phyloP scores from a whole-genome alignment of 345 rosid species.

The Dipteronia sinensis region DNA sequence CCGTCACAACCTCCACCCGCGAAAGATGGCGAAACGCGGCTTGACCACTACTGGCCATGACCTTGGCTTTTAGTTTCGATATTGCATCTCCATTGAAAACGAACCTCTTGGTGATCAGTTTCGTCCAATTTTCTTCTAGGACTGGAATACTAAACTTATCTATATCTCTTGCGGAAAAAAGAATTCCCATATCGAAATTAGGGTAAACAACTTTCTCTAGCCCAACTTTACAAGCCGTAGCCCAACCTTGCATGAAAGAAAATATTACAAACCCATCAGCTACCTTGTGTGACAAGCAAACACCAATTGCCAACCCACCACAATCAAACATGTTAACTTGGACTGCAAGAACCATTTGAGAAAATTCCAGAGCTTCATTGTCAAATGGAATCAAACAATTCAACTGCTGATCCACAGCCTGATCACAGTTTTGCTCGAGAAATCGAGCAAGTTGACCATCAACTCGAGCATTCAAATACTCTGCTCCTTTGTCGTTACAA shows the following conservation, averaged over 20 bases:
- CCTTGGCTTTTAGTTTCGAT: slow-evolving; percentile 18
- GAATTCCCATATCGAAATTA: slow-evolving; percentile 9
- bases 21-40: slow-evolving; percentile 5
- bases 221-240: slow-evolving; percentile 15
- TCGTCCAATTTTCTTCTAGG: not conserved
- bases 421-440: slow-evolving; percentile 12
- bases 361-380: not conserved
- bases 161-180: slow-evolving; percentile 17
- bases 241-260: slow-evolving; percentile 29
- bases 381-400: slow-evolving; percentile 15
- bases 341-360: slow-evolving; percentile 14
- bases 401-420: slow-evolving; percentile 7
- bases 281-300: slow-evolving; percentile 19
- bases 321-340: slow-evolving; percentile 31
- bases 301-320: slow-evolving; percentile 29
- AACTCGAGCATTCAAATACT: slow-evolving; percentile 25
- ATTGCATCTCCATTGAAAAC: slow-evolving; percentile 17
- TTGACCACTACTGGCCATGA: not conserved
- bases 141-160: not conserved
- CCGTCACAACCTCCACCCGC: slow-evolving; percentile 22
- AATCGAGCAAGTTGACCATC: slow-evolving; percentile 6
- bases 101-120: slow-evolving; percentile 19
- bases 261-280: slow-evolving; percentile 26
- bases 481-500: slow-evolving; percentile 35
- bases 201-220: slow-evolving; percentile 6